A percentile compares a stretch with the other conserved stretches of the same genome.
These are phyloP conservation scores for Penicillium sp. DNA, from an alignment of 2,329 filamentous ascomycete species.

Conservation along the genomic window DNA sequence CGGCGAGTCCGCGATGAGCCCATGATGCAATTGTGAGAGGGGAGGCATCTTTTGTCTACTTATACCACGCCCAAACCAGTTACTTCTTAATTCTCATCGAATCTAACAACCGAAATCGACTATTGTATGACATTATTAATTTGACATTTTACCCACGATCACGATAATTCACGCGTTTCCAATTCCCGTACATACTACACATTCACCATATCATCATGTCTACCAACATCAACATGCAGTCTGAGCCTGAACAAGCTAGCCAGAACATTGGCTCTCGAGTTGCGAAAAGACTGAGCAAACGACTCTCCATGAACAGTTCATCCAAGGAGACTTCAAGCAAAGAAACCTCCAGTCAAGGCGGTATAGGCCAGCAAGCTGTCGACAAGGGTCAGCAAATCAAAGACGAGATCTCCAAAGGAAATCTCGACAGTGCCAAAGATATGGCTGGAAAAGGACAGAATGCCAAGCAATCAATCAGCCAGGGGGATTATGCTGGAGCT, in stretches of 20 bases:
- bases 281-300: slow-evolving; percentile 16
- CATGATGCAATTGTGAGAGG: slow-evolving; percentile 20
- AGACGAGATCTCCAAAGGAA: slow-evolving; percentile 10
- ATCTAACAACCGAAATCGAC: slow-evolving; percentile 13
- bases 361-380: slow-evolving; percentile 5
- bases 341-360: slow-evolving; percentile 4
- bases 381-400: slow-evolving; percentile 6
- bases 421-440: slow-evolving; percentile 8
- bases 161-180: no score
- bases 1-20: slow-evolving; percentile 7
- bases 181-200: neutral
- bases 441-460: slow-evolving; percentile 10
- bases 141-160: slow-evolving; percentile 3
- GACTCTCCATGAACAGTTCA: slow-evolving; percentile 8
- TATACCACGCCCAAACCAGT: slow-evolving; percentile 6
- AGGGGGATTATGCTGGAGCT: slow-evolving; percentile 6
- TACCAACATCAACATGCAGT: slow-evolving; percentile 7
- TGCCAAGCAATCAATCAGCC: slow-evolving; percentile 1
- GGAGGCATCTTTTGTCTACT: slow-evolving; percentile 8
- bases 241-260: slow-evolving; percentile 8
- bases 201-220: slow-evolving; percentile 12
- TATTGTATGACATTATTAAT: slow-evolving; percentile 15
- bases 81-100: neutral
- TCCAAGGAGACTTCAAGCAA: slow-evolving; percentile 13
- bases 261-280: slow-evolving; percentile 14